Evolutionary conservation across 306 rosid species (phyloP).

Genomic region (Dryas octopetala): DNA sequence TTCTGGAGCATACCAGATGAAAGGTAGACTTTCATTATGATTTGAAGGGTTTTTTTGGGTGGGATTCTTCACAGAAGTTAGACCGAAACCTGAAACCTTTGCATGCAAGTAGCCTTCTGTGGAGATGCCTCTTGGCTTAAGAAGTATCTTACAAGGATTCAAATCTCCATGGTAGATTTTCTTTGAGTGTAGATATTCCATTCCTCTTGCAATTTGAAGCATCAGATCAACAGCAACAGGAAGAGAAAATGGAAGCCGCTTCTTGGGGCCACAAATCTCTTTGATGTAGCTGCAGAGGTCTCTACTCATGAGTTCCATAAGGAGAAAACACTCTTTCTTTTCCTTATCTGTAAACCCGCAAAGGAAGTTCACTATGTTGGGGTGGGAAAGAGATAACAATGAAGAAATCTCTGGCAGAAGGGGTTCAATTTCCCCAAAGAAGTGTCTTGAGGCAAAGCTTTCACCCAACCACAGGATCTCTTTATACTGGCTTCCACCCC

Average conservation of each 20-base stretch:
- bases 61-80: slow-evolving; percentile 40
- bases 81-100: slow-evolving; percentile 72
- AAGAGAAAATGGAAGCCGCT: slow-evolving; percentile 61
- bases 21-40: slow-evolving; percentile 58
- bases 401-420: slow-evolving; percentile 55
- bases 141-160: slow-evolving; percentile 71
- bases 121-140: slow-evolving; percentile 57
- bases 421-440: slow-evolving; percentile 66
- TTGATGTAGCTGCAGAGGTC: slow-evolving; percentile 58
- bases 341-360: slow-evolving; percentile 80
- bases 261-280: slow-evolving; percentile 62
- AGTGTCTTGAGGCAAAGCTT: slow-evolving; percentile 63
- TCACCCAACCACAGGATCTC: slow-evolving; percentile 88
- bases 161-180: slow-evolving; percentile 68
- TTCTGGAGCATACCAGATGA: slow-evolving; percentile 87
- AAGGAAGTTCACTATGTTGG: slow-evolving; percentile 60
- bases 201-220: slow-evolving; percentile 93
- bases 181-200: slow-evolving; percentile 80
- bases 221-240: slow-evolving; percentile 79
- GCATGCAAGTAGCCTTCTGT: slow-evolving; percentile 66
- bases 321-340: slow-evolving; percentile 68
- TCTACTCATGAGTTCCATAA: slow-evolving; percentile 82
- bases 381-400: slow-evolving; percentile 72
- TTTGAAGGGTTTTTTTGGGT: slow-evolving; percentile 46
- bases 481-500: slow-evolving; percentile 63